Evolutionary conservation across 2,329 filamentous ascomycete genomes (phyloP).

Genomic region (Teratosphaeria pseudoeucalypti): DNA sequence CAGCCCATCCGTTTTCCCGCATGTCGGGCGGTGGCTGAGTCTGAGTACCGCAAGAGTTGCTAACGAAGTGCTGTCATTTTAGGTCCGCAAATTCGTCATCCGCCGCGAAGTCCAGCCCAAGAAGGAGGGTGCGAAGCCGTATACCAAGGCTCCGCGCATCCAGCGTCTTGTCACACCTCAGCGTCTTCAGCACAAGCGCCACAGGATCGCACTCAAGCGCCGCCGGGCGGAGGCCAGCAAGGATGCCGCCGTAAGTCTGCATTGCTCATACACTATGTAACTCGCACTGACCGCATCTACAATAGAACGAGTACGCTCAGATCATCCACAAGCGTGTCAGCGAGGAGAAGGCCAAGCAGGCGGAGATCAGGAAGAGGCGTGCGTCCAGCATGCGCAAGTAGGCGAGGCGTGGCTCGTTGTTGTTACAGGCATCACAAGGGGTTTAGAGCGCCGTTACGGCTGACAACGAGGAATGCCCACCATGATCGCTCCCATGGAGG

Average conservation of each 20-base stretch:
- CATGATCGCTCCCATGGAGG: not conserved
- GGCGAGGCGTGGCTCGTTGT: constrained; percentile 13
- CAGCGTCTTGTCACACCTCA: constrained; percentile 99
- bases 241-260: constrained; percentile 83
- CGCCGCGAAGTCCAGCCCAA: constrained; percentile 95
- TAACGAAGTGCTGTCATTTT: constrained; percentile 26
- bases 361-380: constrained; percentile 90
- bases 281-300: constrained; percentile 4
- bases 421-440: constrained; percentile 4
- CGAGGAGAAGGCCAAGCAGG: constrained; percentile 91
- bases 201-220: constrained; percentile 95
- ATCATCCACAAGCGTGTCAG: constrained; percentile 92
- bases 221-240: constrained; percentile 94
- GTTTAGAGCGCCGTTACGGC: not conserved
- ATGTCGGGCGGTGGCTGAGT: constrained; percentile 17
- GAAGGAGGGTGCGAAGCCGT: constrained; percentile 92
- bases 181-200: constrained; percentile 99
- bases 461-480: not conserved
- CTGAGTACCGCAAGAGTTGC: constrained; percentile 19
- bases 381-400: constrained; percentile 89
- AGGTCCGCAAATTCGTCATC: constrained; percentile 99
- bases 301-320: constrained; percentile 89
- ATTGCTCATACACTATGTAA: constrained; percentile 1
- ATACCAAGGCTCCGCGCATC: constrained; percentile 99
- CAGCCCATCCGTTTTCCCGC: constrained; percentile 22